A percentile compares a stretch with the other conserved stretches of the same genome.
Conservation (phyloP, 2,329 filamentous ascomycete species). For the Rugonectria rugulosa region DNA sequence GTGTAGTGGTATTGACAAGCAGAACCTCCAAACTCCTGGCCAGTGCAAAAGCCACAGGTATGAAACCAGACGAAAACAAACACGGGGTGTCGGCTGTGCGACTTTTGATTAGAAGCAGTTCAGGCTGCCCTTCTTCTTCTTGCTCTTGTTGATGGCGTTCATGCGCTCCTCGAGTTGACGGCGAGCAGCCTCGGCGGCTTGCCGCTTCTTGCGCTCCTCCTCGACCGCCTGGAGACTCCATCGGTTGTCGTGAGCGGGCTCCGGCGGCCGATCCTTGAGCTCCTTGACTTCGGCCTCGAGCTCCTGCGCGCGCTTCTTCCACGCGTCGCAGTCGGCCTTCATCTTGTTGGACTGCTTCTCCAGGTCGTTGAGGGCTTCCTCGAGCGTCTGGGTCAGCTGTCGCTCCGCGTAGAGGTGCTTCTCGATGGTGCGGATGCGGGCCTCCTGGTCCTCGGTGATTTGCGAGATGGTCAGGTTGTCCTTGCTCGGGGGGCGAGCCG, state of each 20-base stretch:
- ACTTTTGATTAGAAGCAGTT: conserved; percentile 99
- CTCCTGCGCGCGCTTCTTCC: conserved; percentile 83
- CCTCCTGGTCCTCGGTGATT: conserved; percentile 92
- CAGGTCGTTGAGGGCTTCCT: conserved; percentile 93
- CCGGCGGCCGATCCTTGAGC: conserved; percentile 60
- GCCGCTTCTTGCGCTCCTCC: conserved; percentile 91
- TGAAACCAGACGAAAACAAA: conserved; percentile 29
- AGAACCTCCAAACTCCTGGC: conserved; percentile 42
- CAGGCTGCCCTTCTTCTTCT: conserved; percentile 94
- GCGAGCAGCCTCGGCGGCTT: conserved; percentile 87
- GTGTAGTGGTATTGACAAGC: conserved; percentile 36
- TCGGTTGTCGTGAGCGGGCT: conserved; percentile 61
- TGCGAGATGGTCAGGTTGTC: conserved; percentile 74
- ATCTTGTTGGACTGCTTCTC: conserved; percentile 92
- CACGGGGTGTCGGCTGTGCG: conserved; percentile 37
- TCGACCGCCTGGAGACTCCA: conserved; percentile 90
- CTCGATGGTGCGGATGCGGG: conserved; percentile 93
- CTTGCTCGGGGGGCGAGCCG: conserved; percentile 79
- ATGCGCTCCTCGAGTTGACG: conserved; percentile 94
- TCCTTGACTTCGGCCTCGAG: conserved; percentile 77
- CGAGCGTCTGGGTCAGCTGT: conserved; percentile 91
- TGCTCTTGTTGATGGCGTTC: conserved; percentile 85
- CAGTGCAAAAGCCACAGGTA: conserved; percentile 41
- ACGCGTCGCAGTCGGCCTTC: conserved; percentile 87
- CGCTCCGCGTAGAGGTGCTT: conserved; percentile 97